phyloP scores from a whole-genome alignment of 1,139 yeast genomes.

The Meyerozyma sp. region DNA sequence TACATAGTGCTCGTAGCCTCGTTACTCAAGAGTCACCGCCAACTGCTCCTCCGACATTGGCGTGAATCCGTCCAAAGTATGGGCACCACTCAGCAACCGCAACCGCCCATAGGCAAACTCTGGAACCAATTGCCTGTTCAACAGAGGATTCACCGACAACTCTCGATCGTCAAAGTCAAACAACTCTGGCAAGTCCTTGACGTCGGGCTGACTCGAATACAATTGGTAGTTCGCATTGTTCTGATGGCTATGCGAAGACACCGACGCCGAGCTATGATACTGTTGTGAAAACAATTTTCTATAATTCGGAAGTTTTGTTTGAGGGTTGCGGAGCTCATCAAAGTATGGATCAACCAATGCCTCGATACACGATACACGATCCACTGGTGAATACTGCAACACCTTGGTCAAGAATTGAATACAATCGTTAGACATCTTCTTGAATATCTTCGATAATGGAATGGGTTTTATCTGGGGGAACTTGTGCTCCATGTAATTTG shows the following conservation, averaged over 20 bases:
- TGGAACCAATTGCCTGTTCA: conserved; percentile 35
- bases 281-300: conserved; percentile 42
- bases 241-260: conserved; percentile 14
- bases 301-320: conserved; percentile 51
- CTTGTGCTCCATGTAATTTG: conserved; percentile 94
- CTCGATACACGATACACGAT: conserved; percentile 64
- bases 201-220: conserved; percentile 36
- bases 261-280: conserved; percentile 12
- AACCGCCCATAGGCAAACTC: conserved; percentile 30
- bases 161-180: conserved; percentile 49
- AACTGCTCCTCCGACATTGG: conserved; percentile 32
- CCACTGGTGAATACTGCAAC: conserved; percentile 72
- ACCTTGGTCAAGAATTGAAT: conserved; percentile 55
- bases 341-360: conserved; percentile 70
- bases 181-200: conserved; percentile 38
- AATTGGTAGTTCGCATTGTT: conserved; percentile 34
- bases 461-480: conserved; percentile 96
- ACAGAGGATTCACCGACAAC: conserved; percentile 33
- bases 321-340: conserved; percentile 61
- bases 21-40: conserved; percentile 31
- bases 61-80: conserved; percentile 24
- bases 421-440: conserved; percentile 57
- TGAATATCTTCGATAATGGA: conserved; percentile 79
- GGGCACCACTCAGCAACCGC: conserved; percentile 20
- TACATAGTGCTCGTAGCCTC: conserved; percentile 1